These are phyloP conservation scores for Tolypocladium cylindrosporum DNA, from an alignment of 2,329 filamentous ascomycete genomes.

Conservation along the genomic window DNA sequence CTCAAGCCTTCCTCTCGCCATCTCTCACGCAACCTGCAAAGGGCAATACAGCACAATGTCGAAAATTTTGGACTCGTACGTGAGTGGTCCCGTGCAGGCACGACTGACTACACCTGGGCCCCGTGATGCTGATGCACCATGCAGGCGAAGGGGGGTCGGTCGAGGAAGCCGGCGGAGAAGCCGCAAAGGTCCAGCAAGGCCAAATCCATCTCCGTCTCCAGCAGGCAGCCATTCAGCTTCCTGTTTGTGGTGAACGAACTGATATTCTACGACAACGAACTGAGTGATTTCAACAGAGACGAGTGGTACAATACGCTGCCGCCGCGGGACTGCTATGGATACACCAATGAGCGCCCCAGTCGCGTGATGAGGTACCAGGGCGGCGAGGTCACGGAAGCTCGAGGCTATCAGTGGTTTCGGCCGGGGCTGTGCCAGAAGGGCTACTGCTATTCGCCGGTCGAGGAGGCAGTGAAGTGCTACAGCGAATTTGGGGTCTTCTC, in stretches of 20 bases:
- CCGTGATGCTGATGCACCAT: not conserved
- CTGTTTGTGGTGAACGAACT: slow-evolving; percentile 30
- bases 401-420: not conserved
- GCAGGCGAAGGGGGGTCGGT: not conserved
- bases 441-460: not conserved
- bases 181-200: not conserved
- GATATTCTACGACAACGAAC: slow-evolving; percentile 6
- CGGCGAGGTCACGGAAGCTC: slow-evolving; percentile 16
- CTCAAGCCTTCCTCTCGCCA: not conserved
- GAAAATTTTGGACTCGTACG: not conserved
- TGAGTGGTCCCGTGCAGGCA: not conserved
- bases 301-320: slow-evolving; percentile 21
- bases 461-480: slow-evolving; percentile 6
- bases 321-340: slow-evolving; percentile 11
- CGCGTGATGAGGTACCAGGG: slow-evolving; percentile 25
- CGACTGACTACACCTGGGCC: not conserved
- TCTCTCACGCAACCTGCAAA: not conserved
- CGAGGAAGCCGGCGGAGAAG: not conserved
- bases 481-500: slow-evolving; percentile 21
- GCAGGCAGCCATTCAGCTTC: slow-evolving; percentile 16
- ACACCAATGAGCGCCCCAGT: slow-evolving; percentile 17
- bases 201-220: not conserved
- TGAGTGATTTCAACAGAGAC: slow-evolving; percentile 7
- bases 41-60: not conserved
- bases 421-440: not conserved